phyloP scores from a whole-genome alignment of 108 stramenopile species.

The Skeletonema costatum region DNA sequence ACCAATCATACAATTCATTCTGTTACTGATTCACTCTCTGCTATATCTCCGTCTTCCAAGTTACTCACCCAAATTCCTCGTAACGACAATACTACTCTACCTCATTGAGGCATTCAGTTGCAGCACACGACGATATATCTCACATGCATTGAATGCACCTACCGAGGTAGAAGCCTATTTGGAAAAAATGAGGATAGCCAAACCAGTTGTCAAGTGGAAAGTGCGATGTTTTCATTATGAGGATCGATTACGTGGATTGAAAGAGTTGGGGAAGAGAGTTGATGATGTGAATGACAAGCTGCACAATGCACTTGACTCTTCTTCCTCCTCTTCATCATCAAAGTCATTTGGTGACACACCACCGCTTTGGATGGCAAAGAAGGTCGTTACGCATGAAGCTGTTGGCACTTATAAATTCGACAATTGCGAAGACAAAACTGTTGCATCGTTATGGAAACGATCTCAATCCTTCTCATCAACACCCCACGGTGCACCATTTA shows the following conservation, averaged over 20 bases:
- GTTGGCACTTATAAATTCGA: constrained; percentile 56
- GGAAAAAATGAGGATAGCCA: constrained; percentile 52
- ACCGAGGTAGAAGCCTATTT: constrained; percentile 66
- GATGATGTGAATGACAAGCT: neutral
- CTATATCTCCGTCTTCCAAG: constrained; percentile 44
- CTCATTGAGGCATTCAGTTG: constrained; percentile 76
- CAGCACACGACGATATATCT: constrained; percentile 70
- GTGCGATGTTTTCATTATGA: constrained; percentile 87
- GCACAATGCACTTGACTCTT: constrained; percentile 10
- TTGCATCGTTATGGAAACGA: constrained; percentile 84
- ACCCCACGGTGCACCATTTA: constrained; percentile 63
- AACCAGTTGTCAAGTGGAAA: constrained; percentile 77
- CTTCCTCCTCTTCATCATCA: constrained; percentile 8
- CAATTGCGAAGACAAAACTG: constrained; percentile 64
- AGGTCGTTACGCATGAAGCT: constrained; percentile 74
- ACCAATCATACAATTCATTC: constrained; percentile 33
- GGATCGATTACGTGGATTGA: constrained; percentile 40
- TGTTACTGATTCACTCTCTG: constrained; percentile 29
- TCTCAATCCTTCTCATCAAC: constrained; percentile 37
- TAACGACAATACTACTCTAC: constrained; percentile 55
- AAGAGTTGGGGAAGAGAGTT: constrained; percentile 4
- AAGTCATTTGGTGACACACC: constrained; percentile 3
- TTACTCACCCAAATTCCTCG: constrained; percentile 41
- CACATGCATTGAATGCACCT: constrained; percentile 68
- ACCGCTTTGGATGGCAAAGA: constrained; percentile 59